Evolutionary conservation across 1,284 basidiomycete species (phyloP), one percentile per base, ranked within the genome.

Genomic region (Quambalaria eucalypti): DNA sequence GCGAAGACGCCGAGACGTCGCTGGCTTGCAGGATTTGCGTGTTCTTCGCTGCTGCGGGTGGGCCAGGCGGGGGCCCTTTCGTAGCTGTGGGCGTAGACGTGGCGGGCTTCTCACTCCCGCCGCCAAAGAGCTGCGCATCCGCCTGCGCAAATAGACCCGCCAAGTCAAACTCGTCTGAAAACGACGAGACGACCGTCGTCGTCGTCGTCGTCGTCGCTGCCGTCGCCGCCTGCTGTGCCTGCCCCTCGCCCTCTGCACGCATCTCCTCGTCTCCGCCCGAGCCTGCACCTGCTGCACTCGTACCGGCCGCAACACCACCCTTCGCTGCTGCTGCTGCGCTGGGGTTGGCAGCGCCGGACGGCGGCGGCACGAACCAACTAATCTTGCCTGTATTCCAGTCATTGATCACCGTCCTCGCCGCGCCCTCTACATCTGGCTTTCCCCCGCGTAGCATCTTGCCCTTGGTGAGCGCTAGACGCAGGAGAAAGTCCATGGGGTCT

Each of bases 331-430:
- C 28, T 16, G 48, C 46, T 14, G 29, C 28, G 1, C 26, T 16
- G 4, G 1, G 29, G 39, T 28, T 51, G 21, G 28, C 50, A 4
- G 10, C 42, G 70, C 90, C 89, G 2, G 88, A 74, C 2, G 79
- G 71, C 0, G 93, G 92, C 2, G 91, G 88, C 1, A 89, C 88
- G 77, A 82, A 87, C 78, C 90, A 97, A 0, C 87, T 86, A 26
- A 97, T 96, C 72, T 90, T 91, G 69, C 96, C 90, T 61, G 88
- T 84, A 72, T 97, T 97, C 92, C 93, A 97, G 75, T 98, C 93
- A 48, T 82, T 83, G 3, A 98, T 77, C n/a, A 97, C 82, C 14
- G 86, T 84, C 28, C 88, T 84, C 0, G 91, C 90, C 0, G 89
- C 83, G 0, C 85, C 82, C 47, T 87, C 83, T 19, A 93, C 76